These are phyloP conservation scores for Aspergillus wentii DNA, from an alignment of 495 filamentous ascomycete species.

Conservation along the genomic window DNA sequence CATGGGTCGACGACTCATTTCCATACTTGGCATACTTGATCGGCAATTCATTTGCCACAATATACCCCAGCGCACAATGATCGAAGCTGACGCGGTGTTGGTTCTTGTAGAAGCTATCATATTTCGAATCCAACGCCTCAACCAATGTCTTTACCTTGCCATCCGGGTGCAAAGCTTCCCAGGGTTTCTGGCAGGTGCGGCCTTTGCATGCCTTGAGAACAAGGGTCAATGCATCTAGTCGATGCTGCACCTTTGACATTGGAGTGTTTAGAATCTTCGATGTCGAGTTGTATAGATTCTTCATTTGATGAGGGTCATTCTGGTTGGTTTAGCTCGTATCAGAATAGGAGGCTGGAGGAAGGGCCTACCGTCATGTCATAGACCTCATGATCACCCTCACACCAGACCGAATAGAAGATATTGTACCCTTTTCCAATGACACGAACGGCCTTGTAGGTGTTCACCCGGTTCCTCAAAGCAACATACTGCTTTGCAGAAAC, in stretches of 20 bases:
- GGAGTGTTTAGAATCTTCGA: conserved; percentile 24
- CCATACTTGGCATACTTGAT: no score
- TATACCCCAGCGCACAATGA: no score
- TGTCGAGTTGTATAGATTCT: conserved; percentile 34
- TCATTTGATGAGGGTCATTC: no score
- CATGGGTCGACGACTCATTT: no score
- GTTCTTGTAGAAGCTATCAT: conserved; percentile 16
- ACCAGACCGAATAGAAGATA: conserved; percentile 63
- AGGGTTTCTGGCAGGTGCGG: conserved; percentile 43
- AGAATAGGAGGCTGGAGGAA: not conserved
- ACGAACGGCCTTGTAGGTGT: conserved; percentile 61
- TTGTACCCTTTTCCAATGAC: conserved; percentile 51
- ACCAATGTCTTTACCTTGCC: conserved; percentile 28
- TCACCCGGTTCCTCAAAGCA: no score
- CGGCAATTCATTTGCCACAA: no score
- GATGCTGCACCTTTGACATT: conserved; percentile 31
- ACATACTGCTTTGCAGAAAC: no score
- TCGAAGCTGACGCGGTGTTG: no score
- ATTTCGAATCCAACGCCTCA: conserved; percentile 14
- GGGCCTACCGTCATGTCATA: conserved; percentile 54
- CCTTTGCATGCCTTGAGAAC: conserved; percentile 54
- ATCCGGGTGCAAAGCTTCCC: conserved; percentile 44
- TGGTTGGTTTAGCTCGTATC: no score
- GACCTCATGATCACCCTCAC: conserved; percentile 58
- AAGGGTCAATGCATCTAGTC: conserved; percentile 52